Evolutionary conservation across 441 rosid species (phyloP).

Genomic region (Euphorbia schlechtendalii): DNA sequence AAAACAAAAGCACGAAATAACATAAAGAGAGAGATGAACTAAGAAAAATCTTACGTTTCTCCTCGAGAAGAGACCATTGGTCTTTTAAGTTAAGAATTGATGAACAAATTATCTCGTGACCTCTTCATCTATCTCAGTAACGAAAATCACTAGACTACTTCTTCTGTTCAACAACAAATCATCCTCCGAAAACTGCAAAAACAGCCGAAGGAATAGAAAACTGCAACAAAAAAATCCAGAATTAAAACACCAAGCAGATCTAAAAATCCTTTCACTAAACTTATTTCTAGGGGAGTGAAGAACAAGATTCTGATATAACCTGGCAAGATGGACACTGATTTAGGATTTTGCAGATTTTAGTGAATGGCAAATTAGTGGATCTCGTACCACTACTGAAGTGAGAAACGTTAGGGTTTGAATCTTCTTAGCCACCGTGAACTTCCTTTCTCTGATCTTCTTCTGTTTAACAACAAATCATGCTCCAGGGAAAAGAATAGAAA

Average conservation of each 20-base stretch:
- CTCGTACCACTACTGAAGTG: constrained; percentile 33
- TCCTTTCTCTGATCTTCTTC: too few species aligned
- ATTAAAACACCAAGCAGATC: constrained; percentile 39
- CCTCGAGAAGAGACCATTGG: constrained; percentile 57
- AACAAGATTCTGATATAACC: constrained; percentile 20
- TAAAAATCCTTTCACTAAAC: constrained; percentile 35
- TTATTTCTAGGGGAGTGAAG: constrained; percentile 8
- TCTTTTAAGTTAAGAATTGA: constrained; percentile 51
- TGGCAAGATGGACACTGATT: constrained; percentile 40
- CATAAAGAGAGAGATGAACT: constrained; percentile 2
- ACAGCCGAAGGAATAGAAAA: constrained; percentile 8
- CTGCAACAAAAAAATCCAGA: constrained; percentile 16
- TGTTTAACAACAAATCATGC: too few species aligned
- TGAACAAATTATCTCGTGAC: constrained; percentile 60
- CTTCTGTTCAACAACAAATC: constrained; percentile 25
- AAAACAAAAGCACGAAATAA: constrained; percentile 6
- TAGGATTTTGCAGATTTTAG: constrained; percentile 47
- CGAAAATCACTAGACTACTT: constrained; percentile 10
- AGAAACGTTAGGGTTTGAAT: constrained; percentile 61
- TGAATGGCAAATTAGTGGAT: constrained; percentile 31
- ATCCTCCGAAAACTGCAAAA: constrained; percentile 29
- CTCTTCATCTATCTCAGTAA: constrained; percentile 53
- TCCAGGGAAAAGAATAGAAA: too few species aligned
- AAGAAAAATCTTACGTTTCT: constrained; percentile 52
- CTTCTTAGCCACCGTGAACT: too few species aligned